Conservation (phyloP, 2,329 filamentous ascomycete genomes). For the Fusarium subglutinans region DNA sequence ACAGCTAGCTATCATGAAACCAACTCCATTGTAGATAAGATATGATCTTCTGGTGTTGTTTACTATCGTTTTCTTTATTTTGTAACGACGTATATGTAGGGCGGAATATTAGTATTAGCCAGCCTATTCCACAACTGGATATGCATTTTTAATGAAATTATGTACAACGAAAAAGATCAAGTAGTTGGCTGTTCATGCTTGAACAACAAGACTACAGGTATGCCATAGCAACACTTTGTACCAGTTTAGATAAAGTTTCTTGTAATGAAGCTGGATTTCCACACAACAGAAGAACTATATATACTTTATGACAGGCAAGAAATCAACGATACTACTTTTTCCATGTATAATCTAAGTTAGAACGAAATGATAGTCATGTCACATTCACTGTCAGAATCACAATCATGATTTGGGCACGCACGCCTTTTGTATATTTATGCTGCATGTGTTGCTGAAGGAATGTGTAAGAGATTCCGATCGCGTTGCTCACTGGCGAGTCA, state of each 20-base stretch:
- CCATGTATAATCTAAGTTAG: not conserved
- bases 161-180: not conserved
- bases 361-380: not conserved
- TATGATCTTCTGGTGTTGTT: not conserved
- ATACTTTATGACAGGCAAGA: not conserved
- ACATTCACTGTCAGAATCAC: not conserved
- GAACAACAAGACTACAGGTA: not conserved
- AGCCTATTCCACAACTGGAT: not conserved
- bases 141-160: not conserved
- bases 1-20: not conserved
- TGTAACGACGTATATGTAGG: not conserved
- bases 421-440: slow-evolving; percentile 19
- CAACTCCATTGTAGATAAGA: not conserved
- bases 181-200: not conserved
- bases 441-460: slow-evolving; percentile 30
- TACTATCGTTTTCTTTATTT: not conserved
- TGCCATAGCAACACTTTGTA: not conserved
- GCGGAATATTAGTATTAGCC: not conserved
- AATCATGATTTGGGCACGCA: not conserved
- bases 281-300: not conserved
- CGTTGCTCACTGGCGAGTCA: slow-evolving; percentile 4
- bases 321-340: too few relatives aligned
- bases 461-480: slow-evolving; percentile 26
- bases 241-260: not conserved
- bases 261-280: not conserved